Percentiles rank a stretch among this genome's conserved stretches.
Conservation (phyloP, 495 filamentous ascomycete species). For the Podospora conica region DNA sequence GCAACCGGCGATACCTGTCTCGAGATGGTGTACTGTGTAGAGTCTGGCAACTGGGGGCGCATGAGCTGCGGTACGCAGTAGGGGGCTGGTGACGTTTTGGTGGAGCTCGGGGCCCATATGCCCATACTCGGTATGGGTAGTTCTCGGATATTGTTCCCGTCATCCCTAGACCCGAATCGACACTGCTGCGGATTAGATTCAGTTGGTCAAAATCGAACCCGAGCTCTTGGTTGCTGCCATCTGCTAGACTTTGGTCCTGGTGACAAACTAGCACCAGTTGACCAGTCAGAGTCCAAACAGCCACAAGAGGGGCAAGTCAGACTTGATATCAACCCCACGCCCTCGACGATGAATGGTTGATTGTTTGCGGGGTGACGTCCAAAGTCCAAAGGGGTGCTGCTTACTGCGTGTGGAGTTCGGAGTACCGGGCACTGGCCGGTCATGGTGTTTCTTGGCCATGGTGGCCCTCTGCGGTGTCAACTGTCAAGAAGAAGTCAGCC, state of each 20-base stretch:
- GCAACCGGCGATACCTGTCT: neutral
- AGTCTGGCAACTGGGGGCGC: neutral
- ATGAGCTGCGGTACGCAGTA: neutral
- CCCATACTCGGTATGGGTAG: too few species aligned
- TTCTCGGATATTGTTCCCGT: neutral
- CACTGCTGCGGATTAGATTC: neutral
- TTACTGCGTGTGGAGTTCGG: too few species aligned
- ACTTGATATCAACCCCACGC: neutral
- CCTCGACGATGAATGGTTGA: neutral
- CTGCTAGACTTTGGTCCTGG: too few species aligned
- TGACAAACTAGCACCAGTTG: too few species aligned
- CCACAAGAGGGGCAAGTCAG: neutral
- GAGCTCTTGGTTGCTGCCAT: neutral
- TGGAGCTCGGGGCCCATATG: neutral
- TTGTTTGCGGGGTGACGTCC: neutral
- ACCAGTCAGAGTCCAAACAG: too few species aligned
- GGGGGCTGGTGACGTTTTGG: neutral
- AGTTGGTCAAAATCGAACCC: neutral
- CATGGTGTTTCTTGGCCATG: neutral
- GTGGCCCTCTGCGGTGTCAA: neutral
- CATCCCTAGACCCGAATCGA: neutral
- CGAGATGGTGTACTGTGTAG: neutral
- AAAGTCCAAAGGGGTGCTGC: neutral
- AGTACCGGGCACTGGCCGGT: too few species aligned
- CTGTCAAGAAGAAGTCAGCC: neutral